Base-by-base conservation (phyloP, 1,139 yeast species). In the Geotrichum klebahnii region DNA sequence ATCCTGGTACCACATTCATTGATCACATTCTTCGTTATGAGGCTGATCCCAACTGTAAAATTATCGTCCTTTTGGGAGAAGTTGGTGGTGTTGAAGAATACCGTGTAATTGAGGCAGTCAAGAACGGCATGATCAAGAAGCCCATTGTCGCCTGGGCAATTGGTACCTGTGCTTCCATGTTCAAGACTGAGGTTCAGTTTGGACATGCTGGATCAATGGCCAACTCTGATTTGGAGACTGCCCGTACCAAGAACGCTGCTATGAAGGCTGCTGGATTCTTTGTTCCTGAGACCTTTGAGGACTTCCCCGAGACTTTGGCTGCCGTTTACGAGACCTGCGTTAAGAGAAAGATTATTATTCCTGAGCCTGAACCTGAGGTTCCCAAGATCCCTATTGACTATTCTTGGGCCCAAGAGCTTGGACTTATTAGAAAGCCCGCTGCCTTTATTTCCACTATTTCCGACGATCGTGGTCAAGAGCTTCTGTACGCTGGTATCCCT, bases 141-240 rank as follows among this genome's bases (percentile, higher is more conserved):
- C 76, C 76, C 33, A 71, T 72, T 54, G 76, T 72, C 23, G 76
- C 76, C 34, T 72, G 76, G 76, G 75, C 76, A 48, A 72, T 72
- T 55, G 76, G 76, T 53, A 72, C 76, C 43, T 71, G 75, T 54
- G 76, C 76, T 33, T 66, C 73, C 54, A 72, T 72, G 77, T 70
- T 72, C 66, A 73, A 69, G 63, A 73, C 77, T 39, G 76, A 72
- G 61, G 77, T 72, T 38, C 76, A 72, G 64, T 72, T 72, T 53
- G 76, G 76, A 43, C 76, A 72, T 60, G 76, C 76, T 40, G 76
- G 76, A 42, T 68, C 76, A 38, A 68, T 72, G 68, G 76, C 76
- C 57, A 72, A 72, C 70, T 69, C 74, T 40, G 70, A 70, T 56
- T 63, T 67, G 56, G 76, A 72, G 63, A 72, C 77, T 24, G 76